These are phyloP conservation scores for Fraxinus albicans DNA, from an alignment of 305 asterid genomes.

Conservation along the genomic window DNA sequence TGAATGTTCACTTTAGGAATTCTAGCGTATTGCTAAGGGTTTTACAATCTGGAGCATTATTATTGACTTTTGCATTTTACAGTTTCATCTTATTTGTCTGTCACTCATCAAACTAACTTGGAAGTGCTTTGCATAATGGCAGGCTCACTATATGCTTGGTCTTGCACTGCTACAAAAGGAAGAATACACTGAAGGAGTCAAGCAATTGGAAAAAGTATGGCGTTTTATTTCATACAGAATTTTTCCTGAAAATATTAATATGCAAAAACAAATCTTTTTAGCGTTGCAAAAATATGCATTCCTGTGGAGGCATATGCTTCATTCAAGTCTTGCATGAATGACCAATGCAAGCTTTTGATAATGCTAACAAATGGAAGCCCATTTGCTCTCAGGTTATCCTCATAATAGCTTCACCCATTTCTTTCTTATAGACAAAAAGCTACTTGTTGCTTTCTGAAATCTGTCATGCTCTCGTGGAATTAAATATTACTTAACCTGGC, in stretches of 20 bases:
- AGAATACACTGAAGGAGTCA: constrained; percentile 76
- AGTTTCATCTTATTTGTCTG: neutral
- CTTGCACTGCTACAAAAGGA: constrained; percentile 76
- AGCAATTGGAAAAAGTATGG: constrained; percentile 73
- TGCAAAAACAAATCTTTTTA: neutral
- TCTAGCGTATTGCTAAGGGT: neutral
- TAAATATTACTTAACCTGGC: neutral
- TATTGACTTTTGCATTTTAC: neutral
- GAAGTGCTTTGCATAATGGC: constrained; percentile 29
- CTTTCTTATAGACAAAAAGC: neutral
- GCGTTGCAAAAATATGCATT: neutral
- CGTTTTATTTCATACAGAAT: neutral
- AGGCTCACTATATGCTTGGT: constrained; percentile 95
- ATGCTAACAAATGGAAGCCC: neutral
- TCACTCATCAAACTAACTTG: constrained; percentile 16
- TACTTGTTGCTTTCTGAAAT: neutral
- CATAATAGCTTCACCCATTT: neutral
- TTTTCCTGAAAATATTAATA: neutral
- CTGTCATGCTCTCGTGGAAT: neutral
- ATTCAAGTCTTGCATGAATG: neutral
- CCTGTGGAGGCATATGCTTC: neutral
- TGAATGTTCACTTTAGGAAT: neutral
- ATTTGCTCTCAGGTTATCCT: neutral
- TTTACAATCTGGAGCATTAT: neutral
- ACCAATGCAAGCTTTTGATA: neutral